Evolutionary conservation across 345 rosid species (phyloP).

Genomic region (Populus deltoides): DNA sequence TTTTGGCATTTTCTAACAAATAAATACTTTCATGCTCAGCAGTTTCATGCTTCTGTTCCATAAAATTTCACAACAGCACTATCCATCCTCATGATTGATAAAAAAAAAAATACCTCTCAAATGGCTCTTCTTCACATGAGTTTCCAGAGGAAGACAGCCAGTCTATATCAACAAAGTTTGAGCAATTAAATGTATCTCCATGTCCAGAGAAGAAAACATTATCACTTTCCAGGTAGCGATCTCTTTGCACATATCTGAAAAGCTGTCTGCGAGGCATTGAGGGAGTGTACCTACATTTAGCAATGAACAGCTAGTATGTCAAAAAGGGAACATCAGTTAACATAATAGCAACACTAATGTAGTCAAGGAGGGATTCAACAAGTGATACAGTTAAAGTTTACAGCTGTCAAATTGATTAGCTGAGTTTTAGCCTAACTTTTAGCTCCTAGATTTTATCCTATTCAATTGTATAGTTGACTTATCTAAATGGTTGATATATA

Average conservation of each 20-base stretch:
- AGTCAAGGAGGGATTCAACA: not conserved
- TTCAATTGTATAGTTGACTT: no score
- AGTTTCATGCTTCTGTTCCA: not conserved
- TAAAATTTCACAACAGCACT: not conserved
- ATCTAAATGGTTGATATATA: no score
- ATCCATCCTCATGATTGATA: not conserved
- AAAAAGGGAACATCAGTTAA: not conserved
- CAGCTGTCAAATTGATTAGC: no score
- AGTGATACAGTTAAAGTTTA: not conserved
- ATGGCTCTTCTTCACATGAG: constrained; percentile 80
- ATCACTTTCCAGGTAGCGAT: constrained; percentile 45
- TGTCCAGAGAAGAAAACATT: constrained; percentile 58
- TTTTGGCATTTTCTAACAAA: not conserved
- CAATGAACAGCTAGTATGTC: constrained; percentile 12
- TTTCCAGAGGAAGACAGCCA: constrained; percentile 93
- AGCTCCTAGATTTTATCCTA: no score
- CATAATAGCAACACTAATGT: not conserved
- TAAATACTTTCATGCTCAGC: not conserved
- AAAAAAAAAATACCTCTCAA: constrained; percentile 60
- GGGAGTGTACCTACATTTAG: constrained; percentile 59
- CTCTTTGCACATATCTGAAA: constrained; percentile 68
- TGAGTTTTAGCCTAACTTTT: no score
- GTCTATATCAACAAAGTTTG: constrained; percentile 89
- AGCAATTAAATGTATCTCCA: constrained; percentile 61
- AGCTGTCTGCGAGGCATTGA: constrained; percentile 69